Percentiles rank a stretch among this genome's conserved stretches.
These are phyloP conservation scores for Punctularia strigosozonata DNA, from an alignment of 768 basidiomycete genomes.

Conservation along the genomic window DNA sequence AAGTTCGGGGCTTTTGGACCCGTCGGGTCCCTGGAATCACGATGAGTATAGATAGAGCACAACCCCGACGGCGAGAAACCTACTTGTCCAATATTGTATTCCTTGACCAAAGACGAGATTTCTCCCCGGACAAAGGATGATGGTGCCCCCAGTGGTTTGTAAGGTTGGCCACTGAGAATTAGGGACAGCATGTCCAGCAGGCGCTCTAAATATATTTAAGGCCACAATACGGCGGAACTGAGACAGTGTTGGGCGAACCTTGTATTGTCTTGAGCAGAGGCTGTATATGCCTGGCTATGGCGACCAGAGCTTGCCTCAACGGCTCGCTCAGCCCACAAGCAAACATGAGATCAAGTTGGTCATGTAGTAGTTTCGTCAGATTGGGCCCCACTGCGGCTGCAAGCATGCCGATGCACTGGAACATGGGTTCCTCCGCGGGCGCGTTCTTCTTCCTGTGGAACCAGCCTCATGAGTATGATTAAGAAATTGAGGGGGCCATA, in stretches of 20 bases:
- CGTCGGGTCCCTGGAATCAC: conserved; percentile 28
- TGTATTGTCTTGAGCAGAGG: conserved; percentile 88
- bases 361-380: conserved; percentile 89
- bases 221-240: background rate
- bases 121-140: conserved; percentile 45
- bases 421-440: conserved; percentile 88
- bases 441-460: conserved; percentile 69
- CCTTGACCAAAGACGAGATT: conserved; percentile 32
- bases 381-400: conserved; percentile 92
- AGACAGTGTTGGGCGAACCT: conserved; percentile 31
- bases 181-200: conserved; percentile 75
- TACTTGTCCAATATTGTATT: conserved; percentile 40
- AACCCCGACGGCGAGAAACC: background rate
- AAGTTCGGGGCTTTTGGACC: conserved; percentile 53
- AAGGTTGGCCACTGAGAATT: conserved; percentile 73
- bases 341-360: conserved; percentile 95
- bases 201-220: conserved; percentile 45
- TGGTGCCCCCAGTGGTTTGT: conserved; percentile 84
- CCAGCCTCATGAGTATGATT: background rate
- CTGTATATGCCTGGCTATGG: conserved; percentile 79
- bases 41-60: conserved; percentile 5
- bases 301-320: conserved; percentile 70
- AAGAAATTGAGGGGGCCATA: background rate
- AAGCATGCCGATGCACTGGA: conserved; percentile 96
- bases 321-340: conserved; percentile 88